Percentiles rank a stretch among this genome's conserved stretches.
Conservation (phyloP, 441 rosid species). For the Biscutella auriculata region DNA sequence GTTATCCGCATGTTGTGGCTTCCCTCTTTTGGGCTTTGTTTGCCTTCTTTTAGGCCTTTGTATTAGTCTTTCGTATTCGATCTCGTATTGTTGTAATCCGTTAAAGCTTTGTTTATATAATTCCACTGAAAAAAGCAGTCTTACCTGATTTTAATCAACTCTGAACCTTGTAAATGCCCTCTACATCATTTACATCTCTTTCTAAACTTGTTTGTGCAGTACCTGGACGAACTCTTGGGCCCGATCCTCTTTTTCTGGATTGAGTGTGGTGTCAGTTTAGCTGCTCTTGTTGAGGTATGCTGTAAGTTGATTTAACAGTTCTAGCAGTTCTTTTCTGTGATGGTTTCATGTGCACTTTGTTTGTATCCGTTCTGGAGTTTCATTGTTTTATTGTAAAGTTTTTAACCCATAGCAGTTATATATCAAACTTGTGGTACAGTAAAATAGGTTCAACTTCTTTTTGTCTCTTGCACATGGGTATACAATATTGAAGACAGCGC, state of each 20-base stretch:
- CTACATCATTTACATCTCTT: constrained; percentile 4
- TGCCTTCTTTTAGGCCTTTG: too few species aligned
- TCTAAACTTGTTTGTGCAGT: constrained; percentile 36
- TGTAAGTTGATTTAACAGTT: constrained; percentile 9
- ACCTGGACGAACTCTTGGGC: constrained; percentile 83
- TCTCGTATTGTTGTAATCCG: too few species aligned
- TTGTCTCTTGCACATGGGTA: background rate
- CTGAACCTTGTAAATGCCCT: constrained; percentile 9
- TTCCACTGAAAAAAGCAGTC: too few species aligned
- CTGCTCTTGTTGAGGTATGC: constrained; percentile 83
- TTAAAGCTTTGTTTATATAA: too few species aligned
- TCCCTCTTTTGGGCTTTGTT: too few species aligned
- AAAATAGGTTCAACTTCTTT: background rate
- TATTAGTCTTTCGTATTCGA: too few species aligned
- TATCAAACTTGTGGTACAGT: background rate
- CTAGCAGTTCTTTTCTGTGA: background rate
- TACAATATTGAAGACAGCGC: background rate
- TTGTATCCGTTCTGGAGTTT: background rate
- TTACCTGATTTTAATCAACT: background rate
- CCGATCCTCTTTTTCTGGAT: constrained; percentile 84
- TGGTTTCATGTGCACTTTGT: background rate
- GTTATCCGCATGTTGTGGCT: too few species aligned
- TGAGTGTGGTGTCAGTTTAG: constrained; percentile 78
- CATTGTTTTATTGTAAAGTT: background rate
- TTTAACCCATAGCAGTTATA: background rate